Percentiles rank a stretch among this genome's conserved stretches.
Evolutionary conservation across 1,284 basidiomycete species (phyloP).

Genomic region (Pseudozyma sp.): DNA sequence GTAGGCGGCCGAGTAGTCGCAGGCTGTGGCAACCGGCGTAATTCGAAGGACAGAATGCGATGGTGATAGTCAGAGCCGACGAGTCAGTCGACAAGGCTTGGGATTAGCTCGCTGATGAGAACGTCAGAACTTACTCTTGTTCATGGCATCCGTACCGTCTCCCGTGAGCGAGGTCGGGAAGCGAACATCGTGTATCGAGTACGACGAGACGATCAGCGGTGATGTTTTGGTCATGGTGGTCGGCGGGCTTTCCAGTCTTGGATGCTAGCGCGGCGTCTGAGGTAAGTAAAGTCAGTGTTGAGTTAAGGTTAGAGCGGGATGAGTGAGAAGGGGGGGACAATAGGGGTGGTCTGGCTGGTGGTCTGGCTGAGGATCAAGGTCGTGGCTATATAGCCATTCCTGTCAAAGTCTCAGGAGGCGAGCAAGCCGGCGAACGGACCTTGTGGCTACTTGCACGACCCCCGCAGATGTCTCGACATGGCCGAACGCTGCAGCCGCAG

Average conservation of each 20-base stretch:
- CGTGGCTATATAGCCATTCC: constrained; percentile 3
- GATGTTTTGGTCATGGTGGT: constrained; percentile 38
- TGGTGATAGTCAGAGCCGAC: not conserved
- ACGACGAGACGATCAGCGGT: constrained; percentile 44
- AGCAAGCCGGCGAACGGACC: too few species aligned
- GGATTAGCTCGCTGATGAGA: not conserved
- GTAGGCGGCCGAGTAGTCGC: constrained; percentile 92
- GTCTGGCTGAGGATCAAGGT: not conserved
- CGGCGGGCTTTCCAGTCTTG: not conserved
- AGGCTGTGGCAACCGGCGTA: constrained; percentile 66
- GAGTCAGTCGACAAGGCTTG: not conserved
- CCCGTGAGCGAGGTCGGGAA: constrained; percentile 73
- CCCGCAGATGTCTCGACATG: not conserved
- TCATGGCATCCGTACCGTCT: constrained; percentile 91
- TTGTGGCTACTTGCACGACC: too few species aligned
- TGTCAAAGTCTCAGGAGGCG: too few species aligned
- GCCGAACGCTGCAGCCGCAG: not conserved
- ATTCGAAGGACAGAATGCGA: not conserved
- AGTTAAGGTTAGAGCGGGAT: not conserved
- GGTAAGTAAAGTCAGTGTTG: not conserved
- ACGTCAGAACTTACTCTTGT: constrained; percentile 73
- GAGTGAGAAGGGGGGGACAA: not conserved
- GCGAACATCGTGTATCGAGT: constrained; percentile 47
- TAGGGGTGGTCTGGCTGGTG: not conserved
- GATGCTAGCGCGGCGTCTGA: too few species aligned